A percentile compares a stretch with the other conserved stretches of the same genome.
phyloP scores from a whole-genome alignment of 108 stramenopile species.

The Fragilariopsis cylindrus region DNA sequence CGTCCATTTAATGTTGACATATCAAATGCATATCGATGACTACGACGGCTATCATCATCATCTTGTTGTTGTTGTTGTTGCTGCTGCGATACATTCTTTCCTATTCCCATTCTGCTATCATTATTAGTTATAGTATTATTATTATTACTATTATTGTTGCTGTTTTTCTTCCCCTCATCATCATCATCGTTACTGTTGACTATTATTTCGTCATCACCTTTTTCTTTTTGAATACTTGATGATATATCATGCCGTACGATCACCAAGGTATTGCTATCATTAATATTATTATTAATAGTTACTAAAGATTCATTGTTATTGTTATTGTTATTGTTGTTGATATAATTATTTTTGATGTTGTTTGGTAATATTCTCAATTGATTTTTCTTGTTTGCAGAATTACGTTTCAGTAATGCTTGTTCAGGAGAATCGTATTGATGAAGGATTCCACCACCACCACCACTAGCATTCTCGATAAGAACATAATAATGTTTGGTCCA shows the following conservation, averaged over 20 bases:
- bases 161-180: neutral
- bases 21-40: constrained; percentile 9
- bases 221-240: too few relatives aligned
- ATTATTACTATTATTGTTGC: neutral
- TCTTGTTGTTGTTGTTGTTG: neutral
- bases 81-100: too few relatives aligned
- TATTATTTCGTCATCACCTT: neutral
- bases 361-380: constrained; percentile 31
- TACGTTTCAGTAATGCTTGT: constrained; percentile 26
- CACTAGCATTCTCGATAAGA: neutral
- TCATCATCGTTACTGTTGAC: constrained; percentile 6
- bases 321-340: neutral
- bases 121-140: neutral
- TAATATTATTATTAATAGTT: too few relatives aligned
- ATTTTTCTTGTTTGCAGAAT: constrained; percentile 47
- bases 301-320: too few relatives aligned
- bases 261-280: too few relatives aligned
- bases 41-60: neutral
- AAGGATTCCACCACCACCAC: constrained; percentile 19
- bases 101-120: too few relatives aligned
- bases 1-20: constrained; percentile 30
- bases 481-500: constrained; percentile 8
- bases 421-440: constrained; percentile 43
- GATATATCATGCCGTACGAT: too few relatives aligned
- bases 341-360: neutral